phyloP scores from a whole-genome alignment of 257 asterid species.

The Solanum etuberosum region DNA sequence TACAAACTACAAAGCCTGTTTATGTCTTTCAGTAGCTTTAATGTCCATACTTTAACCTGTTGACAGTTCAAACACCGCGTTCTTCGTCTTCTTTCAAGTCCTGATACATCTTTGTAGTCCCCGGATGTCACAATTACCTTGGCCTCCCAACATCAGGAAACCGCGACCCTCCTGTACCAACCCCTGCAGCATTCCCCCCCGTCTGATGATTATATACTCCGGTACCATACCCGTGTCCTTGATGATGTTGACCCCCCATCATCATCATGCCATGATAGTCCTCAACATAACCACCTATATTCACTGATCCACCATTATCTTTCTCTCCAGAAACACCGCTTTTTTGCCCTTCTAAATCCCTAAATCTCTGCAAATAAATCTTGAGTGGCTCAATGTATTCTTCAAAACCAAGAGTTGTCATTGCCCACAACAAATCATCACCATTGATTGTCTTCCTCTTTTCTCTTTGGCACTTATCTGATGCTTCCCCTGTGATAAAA shows the following conservation, averaged over 20 bases:
- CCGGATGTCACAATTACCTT: not conserved
- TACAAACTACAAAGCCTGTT: not conserved
- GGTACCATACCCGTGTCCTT: constrained; percentile 16
- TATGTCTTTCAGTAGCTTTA: not conserved
- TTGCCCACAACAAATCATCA: constrained; percentile 61
- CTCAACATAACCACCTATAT: constrained; percentile 21
- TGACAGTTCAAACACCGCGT: not conserved
- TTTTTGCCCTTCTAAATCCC: constrained; percentile 61
- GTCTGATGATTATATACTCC: constrained; percentile 11
- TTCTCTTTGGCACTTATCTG: constrained; percentile 63
- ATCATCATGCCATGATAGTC: constrained; percentile 9
- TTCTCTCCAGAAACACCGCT: constrained; percentile 37
- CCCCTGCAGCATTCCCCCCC: constrained; percentile 22
- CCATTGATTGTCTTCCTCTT: constrained; percentile 62
- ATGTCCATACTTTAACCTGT: not conserved
- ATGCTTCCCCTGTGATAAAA: constrained; percentile 65
- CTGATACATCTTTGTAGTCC: not conserved
- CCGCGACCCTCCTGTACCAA: constrained; percentile 21
- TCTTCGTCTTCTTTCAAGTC: not conserved
- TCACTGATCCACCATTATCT: constrained; percentile 18
- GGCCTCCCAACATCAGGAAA: constrained; percentile 19
- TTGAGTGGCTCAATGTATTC: constrained; percentile 55
- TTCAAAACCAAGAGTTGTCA: constrained; percentile 67
- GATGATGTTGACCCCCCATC: constrained; percentile 8
- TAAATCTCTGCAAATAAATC: constrained; percentile 48